Evolutionary conservation across 2,329 filamentous ascomycete species (phyloP).

Genomic region (Alternaria longipes): DNA sequence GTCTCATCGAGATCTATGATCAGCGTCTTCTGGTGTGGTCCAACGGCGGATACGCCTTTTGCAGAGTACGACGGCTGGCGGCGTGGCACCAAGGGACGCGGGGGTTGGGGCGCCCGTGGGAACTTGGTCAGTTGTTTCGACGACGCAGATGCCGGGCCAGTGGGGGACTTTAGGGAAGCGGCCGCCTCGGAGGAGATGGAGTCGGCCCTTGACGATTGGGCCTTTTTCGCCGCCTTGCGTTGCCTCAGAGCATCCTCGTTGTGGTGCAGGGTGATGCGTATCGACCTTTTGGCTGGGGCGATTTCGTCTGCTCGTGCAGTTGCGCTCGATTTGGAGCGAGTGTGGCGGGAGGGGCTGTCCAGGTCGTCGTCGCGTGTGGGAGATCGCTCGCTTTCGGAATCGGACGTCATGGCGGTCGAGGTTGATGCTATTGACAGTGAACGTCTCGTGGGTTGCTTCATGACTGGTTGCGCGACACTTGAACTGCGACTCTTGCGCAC

Average conservation of each 20-base stretch:
- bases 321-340: slow-evolving; percentile 68
- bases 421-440: slow-evolving; percentile 59
- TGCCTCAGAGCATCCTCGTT: slow-evolving; percentile 79
- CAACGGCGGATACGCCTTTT: slow-evolving; percentile 45
- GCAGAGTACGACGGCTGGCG: slow-evolving; percentile 85
- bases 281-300: slow-evolving; percentile 76
- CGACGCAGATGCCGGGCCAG: slow-evolving; percentile 72
- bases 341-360: slow-evolving; percentile 61
- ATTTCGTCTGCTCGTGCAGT: slow-evolving; percentile 67
- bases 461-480: slow-evolving; percentile 32
- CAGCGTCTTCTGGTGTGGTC: slow-evolving; percentile 79
- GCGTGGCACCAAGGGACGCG: slow-evolving; percentile 86
- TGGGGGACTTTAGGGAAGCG: slow-evolving; percentile 88
- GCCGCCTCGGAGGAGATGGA: slow-evolving; percentile 58
- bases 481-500: slow-evolving; percentile 43
- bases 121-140: slow-evolving; percentile 80
- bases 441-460: slow-evolving; percentile 46
- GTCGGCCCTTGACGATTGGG: slow-evolving; percentile 49
- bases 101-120: slow-evolving; percentile 86
- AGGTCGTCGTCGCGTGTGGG: slow-evolving; percentile 39
- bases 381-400: slow-evolving; percentile 69
- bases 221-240: slow-evolving; percentile 75
- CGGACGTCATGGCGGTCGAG: slow-evolving; percentile 72
- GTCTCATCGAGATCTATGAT: slow-evolving; percentile 97
- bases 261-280: slow-evolving; percentile 88